Evolutionary conservation across 352 stramenopile species (phyloP), one percentile per base, ranked within the genome.

Genomic region (Pseudoperonospora humuli): DNA sequence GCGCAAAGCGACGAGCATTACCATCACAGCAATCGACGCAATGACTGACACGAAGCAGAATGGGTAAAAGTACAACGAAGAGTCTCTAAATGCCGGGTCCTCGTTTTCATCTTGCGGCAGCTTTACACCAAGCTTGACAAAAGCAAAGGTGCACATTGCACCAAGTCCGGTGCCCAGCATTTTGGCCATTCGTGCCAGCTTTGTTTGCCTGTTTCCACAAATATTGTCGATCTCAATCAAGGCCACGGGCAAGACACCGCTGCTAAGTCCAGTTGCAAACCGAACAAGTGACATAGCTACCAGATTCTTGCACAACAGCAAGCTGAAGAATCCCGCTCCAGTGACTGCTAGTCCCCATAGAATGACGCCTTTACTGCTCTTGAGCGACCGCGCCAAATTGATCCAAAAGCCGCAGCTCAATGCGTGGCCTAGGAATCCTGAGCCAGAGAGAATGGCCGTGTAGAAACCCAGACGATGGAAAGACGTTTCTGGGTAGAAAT

Each of bases 181-280:
- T 61, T 74, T 84, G 54, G 68, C 74, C 4, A 78, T 61, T 9
- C 70, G 50, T 5, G 75, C 75, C 23, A 90, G 24, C 6, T 67
- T 70, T 7, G 77, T 82, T 43, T 90, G 77, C 8, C 77, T 67
- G 26, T 86, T 83, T 21, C 76, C 77, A 49, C 78, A 90, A 29
- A 90, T 87, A 24, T 83, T 85, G 53, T 90, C 78, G 17, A 87
- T 86, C 49, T 90, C 75, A 32, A 87, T 86, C 13, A 85, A 57
- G 23, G 78, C 75, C 27, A 87, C 74, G 3, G 78, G 75, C 11
- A 81, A 50, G 13, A 87, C 78, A 17, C 78, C 78, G 29, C 75
- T 90, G 38, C 83, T 83, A 4, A 90, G 55, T 1, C 78, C 78
- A 3, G 72, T 90, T 6, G 74, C 67, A 32, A 90, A 87, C 35